A percentile compares a stretch with the other conserved stretches of the same genome.
phyloP scores from a whole-genome alignment of 805 yeast species.

The Suhomyces sp. region DNA sequence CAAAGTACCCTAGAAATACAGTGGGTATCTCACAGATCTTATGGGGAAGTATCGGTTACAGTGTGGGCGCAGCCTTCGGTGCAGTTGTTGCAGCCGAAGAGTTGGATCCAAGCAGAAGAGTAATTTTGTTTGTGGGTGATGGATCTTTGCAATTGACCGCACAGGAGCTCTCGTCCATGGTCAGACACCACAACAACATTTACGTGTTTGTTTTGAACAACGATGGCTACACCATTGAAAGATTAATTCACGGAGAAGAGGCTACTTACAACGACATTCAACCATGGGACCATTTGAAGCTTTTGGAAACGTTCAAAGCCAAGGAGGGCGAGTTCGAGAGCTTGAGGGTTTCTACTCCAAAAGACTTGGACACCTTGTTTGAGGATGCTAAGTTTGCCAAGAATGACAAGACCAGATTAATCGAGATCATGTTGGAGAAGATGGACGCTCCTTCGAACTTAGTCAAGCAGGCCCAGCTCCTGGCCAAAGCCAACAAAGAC shows the following conservation, averaged over 20 bases:
- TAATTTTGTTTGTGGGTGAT: constrained; percentile 40
- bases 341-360: constrained; percentile 21
- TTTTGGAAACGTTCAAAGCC: constrained; percentile 32
- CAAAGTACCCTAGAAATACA: constrained; percentile 21
- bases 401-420: constrained; percentile 31
- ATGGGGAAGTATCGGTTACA: constrained; percentile 29
- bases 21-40: constrained; percentile 25
- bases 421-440: constrained; percentile 34
- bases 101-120: constrained; percentile 22
- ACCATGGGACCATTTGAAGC: constrained; percentile 34
- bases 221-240: constrained; percentile 40
- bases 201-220: constrained; percentile 40
- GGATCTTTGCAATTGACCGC: constrained; percentile 42
- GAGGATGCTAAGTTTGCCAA: constrained; percentile 24
- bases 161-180: constrained; percentile 40
- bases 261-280: constrained; percentile 39
- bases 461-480: constrained; percentile 33
- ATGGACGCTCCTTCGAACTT: constrained; percentile 39
- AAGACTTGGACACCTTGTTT: constrained; percentile 26
- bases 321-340: constrained; percentile 23
- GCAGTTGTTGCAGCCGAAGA: constrained; percentile 29
- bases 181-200: constrained; percentile 31
- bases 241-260: constrained; percentile 37
- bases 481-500: constrained; percentile 23
- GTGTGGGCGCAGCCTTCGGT: constrained; percentile 28